Percentiles rank a stretch among this genome's conserved stretches.
Conservation (phyloP, 495 filamentous ascomycete species). For the Penicillium canariense region DNA sequence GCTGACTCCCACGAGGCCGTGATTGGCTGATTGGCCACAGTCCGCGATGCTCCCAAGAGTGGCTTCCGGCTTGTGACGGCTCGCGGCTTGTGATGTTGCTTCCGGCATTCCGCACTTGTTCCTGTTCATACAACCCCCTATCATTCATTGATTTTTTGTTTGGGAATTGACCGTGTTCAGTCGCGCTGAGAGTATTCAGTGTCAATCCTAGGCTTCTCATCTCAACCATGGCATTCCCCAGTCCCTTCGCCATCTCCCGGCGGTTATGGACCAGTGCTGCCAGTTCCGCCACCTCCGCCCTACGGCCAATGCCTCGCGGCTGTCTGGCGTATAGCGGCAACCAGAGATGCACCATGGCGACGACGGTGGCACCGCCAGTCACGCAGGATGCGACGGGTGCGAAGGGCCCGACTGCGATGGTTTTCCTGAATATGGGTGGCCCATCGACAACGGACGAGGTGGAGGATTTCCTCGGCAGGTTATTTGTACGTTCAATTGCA, state of each 20-base stretch:
- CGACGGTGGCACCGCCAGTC: slow-evolving; percentile 68
- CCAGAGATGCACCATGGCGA: slow-evolving; percentile 52
- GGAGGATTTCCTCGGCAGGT: slow-evolving; percentile 81
- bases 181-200: neutral
- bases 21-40: slow-evolving; percentile 25
- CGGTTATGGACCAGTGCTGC: slow-evolving; percentile 29
- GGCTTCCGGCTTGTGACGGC: neutral
- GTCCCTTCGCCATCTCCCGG: slow-evolving; percentile 29
- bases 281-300: slow-evolving; percentile 16
- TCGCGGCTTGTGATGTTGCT: neutral
- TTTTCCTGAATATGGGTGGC: slow-evolving; percentile 99
- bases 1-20: slow-evolving; percentile 27
- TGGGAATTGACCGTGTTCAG: neutral
- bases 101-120: neutral
- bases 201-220: neutral
- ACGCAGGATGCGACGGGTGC: slow-evolving; percentile 63
- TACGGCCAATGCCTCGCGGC: slow-evolving; percentile 23
- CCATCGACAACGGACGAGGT: slow-evolving; percentile 88
- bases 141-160: neutral
- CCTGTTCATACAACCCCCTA: neutral
- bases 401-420: slow-evolving; percentile 85
- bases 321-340: slow-evolving; percentile 25
- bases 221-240: slow-evolving; percentile 38
- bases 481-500: slow-evolving; percentile 66
- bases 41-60: no score